Percentiles rank a stretch among this genome's conserved stretches.
Evolutionary conservation across 169 alveolate genomes (phyloP).

Genomic region (Cryptosporidium sp.): DNA sequence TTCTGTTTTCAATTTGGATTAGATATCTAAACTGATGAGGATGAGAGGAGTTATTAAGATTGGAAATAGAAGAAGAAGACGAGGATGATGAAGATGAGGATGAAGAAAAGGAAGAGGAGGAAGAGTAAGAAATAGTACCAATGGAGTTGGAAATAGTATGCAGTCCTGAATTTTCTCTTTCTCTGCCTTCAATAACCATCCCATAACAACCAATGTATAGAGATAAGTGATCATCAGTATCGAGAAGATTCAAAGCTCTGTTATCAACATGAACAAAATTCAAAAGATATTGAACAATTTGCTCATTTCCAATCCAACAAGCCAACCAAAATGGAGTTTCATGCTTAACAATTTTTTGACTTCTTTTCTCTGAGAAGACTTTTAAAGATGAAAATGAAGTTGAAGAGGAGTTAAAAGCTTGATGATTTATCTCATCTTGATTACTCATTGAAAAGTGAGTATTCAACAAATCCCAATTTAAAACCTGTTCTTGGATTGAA

Average conservation of each 20-base stretch:
- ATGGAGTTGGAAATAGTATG: neutral
- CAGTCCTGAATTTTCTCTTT: neutral
- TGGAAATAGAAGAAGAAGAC: no score
- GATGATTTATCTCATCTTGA: neutral
- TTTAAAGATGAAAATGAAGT: neutral
- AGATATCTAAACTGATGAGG: neutral
- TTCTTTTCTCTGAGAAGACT: constrained; percentile 38
- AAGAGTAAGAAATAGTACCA: neutral
- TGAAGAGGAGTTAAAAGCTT: neutral
- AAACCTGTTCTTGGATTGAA: neutral
- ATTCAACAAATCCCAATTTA: constrained; percentile 28
- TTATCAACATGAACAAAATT: constrained; percentile 24
- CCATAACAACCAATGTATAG: constrained; percentile 44
- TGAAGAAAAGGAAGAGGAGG: neutral
- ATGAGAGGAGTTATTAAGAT: neutral
- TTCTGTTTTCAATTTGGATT: neutral
- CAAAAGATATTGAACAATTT: constrained; percentile 72
- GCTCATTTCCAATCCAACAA: constrained; percentile 80
- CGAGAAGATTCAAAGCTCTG: constrained; percentile 5
- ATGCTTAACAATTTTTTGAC: constrained; percentile 29
- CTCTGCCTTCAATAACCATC: neutral
- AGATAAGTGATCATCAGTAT: neutral
- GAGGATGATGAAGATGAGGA: no score
- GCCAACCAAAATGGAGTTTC: constrained; percentile 85
- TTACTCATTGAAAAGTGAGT: neutral